Base-by-base conservation (phyloP, 2,329 filamentous ascomycete species). In the Trichoderma lentiforme region DNA sequence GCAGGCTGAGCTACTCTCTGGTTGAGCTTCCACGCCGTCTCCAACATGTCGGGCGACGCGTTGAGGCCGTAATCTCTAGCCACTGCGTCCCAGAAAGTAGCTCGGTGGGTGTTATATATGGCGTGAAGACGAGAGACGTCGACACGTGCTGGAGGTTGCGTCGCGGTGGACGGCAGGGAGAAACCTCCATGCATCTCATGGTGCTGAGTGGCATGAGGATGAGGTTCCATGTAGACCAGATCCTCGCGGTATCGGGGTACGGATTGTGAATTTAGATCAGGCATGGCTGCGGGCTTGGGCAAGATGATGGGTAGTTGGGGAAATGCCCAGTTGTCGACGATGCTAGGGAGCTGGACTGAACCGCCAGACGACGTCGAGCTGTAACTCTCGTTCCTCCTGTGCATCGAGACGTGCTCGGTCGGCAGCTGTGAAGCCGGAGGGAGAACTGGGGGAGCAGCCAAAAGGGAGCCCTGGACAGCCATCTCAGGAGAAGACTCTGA, bases 61-160 rank as follows among this genome's bases (percentile, higher is more conserved):
- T 89, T 87, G 15, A 83, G 80, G 68, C 92, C 92, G 77, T 95
- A 95, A 76, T 94, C 91, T 30, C 88, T 84, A 34, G 92, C 92
- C 43, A 95, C 87, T 62, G 88, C 86, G 39, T 87, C 85, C 92
- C 93, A 95, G 83, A 95, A 95, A 9, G 88, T 87, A 65, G 86
- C 84, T 57, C 91, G 89, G 81, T 93, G 92, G 8, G 87, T 84
- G 67, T 90, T 87, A 81, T 95, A 95, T 75, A 94, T 88, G 73
- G 87, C 85, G 62, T 89, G 87, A 28, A 95, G 89, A 62, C 91
- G 90, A 32, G 86, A 83, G 77, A 90, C 86, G 79, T 93, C 90
- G 74, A 92, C 85, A 73, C 86, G 84, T 73, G 84, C 79, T 60
- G 81, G 76, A 15, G 77, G 78, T 74, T 80, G 80, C 72, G 80